Percentiles rank a stretch among this genome's conserved stretches.
phyloP scores from a whole-genome alignment of 345 rosid genomes.

The Dovyalis caffra region DNA sequence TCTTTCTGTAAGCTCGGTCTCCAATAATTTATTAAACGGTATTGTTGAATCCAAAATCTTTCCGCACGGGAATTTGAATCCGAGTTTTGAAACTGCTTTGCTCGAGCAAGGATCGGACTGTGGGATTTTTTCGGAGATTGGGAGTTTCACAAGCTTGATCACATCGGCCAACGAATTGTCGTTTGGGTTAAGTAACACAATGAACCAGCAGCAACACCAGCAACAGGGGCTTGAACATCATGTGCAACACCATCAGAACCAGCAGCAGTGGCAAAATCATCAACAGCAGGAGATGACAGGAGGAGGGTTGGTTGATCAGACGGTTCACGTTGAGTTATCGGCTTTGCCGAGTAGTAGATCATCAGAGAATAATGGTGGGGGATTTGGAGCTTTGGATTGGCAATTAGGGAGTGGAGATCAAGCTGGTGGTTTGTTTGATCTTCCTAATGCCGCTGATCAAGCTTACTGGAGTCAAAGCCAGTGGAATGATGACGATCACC shows the following conservation, averaged over 20 bases:
- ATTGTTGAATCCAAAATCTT: slow-evolving; percentile 23
- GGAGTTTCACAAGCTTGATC: slow-evolving; percentile 52
- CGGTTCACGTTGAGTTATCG: slow-evolving; percentile 39
- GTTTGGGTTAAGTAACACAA: slow-evolving; percentile 46
- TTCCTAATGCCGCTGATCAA: slow-evolving; percentile 67
- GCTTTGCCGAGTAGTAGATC: slow-evolving; percentile 27
- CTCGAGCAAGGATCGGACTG: slow-evolving; percentile 54
- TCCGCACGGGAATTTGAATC: slow-evolving; percentile 7
- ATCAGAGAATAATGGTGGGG: slow-evolving; percentile 27
- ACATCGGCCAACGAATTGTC: slow-evolving; percentile 41
- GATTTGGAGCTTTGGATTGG: slow-evolving; percentile 84
- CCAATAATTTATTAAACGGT: slow-evolving; percentile 14
- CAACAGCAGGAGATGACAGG: slow-evolving; percentile 27
- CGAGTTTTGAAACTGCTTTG: slow-evolving; percentile 48
- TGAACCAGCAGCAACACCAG: slow-evolving; percentile 33
- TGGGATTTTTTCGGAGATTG: slow-evolving; percentile 69
- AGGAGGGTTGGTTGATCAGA: slow-evolving; percentile 51
- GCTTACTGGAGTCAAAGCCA: slow-evolving; percentile 83
- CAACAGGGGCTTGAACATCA: background rate
- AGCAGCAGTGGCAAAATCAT: slow-evolving; percentile 28
- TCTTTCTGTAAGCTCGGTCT: slow-evolving; percentile 39
- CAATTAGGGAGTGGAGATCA: slow-evolving; percentile 59
- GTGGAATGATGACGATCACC: slow-evolving; percentile 68
- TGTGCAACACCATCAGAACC: slow-evolving; percentile 26
- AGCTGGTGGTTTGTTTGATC: slow-evolving; percentile 66